A percentile compares a stretch with the other conserved stretches of the same genome.
Evolutionary conservation across 331 rosid species (phyloP).

Genomic region (Ulmus americana): DNA sequence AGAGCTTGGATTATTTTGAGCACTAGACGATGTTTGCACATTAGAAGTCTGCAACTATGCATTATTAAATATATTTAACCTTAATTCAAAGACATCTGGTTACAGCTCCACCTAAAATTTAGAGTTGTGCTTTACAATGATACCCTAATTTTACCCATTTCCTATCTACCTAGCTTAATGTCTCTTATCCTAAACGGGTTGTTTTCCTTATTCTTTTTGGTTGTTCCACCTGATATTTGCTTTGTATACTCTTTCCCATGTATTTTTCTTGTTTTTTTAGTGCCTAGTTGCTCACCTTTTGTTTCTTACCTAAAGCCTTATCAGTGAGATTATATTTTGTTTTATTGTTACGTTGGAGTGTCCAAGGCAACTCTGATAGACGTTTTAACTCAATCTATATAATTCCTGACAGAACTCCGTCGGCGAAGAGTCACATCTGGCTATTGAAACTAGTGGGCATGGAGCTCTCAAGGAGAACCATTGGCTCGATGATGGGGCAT

Average conservation of each 20-base stretch:
- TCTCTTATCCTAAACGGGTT: too few relatives aligned
- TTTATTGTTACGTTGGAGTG: background rate
- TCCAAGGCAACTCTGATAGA: background rate
- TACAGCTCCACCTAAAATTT: background rate
- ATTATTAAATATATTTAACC: background rate
- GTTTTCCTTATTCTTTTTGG: too few relatives aligned
- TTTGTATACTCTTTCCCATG: too few relatives aligned
- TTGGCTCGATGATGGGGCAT: conserved; percentile 99
- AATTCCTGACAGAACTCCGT: conserved; percentile 59
- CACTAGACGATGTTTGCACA: background rate
- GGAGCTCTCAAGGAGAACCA: conserved; percentile 97
- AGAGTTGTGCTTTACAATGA: background rate
- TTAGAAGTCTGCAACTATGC: background rate
- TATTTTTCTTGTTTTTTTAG: too few relatives aligned
- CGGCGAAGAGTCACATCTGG: conserved; percentile 88
- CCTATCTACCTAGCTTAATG: too few relatives aligned
- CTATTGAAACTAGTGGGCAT: conserved; percentile 97
- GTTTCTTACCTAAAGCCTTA: background rate
- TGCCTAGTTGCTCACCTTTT: background rate
- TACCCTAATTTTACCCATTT: background rate
- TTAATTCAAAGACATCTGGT: too few relatives aligned
- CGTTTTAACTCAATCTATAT: conserved; percentile 22
- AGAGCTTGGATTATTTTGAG: background rate
- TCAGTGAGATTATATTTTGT: background rate
- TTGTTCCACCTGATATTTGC: too few relatives aligned